Conservation (phyloP, 768 basidiomycete genomes). For the Hericium rajendrae region DNA sequence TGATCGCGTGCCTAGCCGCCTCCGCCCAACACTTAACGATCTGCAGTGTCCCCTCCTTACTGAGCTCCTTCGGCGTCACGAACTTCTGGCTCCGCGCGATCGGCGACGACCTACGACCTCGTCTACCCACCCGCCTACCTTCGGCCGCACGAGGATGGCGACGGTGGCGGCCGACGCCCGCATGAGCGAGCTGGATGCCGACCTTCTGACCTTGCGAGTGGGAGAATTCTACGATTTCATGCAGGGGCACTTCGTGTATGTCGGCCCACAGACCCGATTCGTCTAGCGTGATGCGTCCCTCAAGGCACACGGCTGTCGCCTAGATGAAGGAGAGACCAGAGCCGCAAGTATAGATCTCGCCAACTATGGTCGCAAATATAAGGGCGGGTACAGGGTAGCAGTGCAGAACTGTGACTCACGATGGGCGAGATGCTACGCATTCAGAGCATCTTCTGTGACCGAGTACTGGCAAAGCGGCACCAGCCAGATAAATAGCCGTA, state of each 20-base stretch:
- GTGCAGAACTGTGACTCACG: too few relatives aligned
- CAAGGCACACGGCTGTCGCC: slow-evolving; percentile 34
- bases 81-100: slow-evolving; percentile 27
- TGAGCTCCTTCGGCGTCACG: slow-evolving; percentile 29
- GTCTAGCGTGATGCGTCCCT: slow-evolving; percentile 46
- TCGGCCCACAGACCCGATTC: slow-evolving; percentile 55
- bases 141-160: slow-evolving; percentile 24
- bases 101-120: slow-evolving; percentile 23
- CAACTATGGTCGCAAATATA: not conserved
- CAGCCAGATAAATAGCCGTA: too few relatives aligned
- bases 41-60: slow-evolving; percentile 25
- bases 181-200: too few relatives aligned
- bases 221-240: slow-evolving; percentile 57
- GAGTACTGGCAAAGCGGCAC: too few relatives aligned
- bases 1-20: slow-evolving; percentile 22
- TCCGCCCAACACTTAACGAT: slow-evolving; percentile 28
- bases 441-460: too few relatives aligned
- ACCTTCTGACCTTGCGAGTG: slow-evolving; percentile 61
- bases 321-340: slow-evolving; percentile 56
- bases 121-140: slow-evolving; percentile 29
- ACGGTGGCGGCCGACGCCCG: too few relatives aligned
- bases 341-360: slow-evolving; percentile 34
- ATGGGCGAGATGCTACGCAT: too few relatives aligned
- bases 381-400: too few relatives aligned
- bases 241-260: slow-evolving; percentile 35